Evolutionary conservation across 2,329 filamentous ascomycete species (phyloP).

Genomic region (Dendryphion nanum): DNA sequence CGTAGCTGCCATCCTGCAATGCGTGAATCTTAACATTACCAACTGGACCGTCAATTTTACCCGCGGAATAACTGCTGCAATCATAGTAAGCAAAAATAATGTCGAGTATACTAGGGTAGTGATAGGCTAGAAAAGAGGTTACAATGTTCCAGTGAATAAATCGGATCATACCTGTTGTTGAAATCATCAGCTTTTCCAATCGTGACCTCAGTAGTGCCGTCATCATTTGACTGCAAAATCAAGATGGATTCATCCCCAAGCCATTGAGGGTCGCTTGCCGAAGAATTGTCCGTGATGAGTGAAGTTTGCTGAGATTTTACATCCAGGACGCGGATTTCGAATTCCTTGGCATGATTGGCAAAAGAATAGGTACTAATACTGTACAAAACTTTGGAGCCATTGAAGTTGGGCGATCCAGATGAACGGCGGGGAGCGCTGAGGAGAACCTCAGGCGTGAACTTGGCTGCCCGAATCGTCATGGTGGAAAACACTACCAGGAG

Average conservation of each 20-base stretch:
- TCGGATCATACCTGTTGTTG: constrained; percentile 24
- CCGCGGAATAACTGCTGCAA: constrained; percentile 41
- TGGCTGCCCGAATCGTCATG: constrained; percentile 70
- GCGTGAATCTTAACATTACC: constrained; percentile 48
- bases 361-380: constrained; percentile 79
- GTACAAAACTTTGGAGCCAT: constrained; percentile 65
- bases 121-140: background rate
- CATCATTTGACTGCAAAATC: constrained; percentile 49
- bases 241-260: constrained; percentile 65
- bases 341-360: constrained; percentile 65
- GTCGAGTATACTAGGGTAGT: background rate
- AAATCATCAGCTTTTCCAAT: constrained; percentile 34
- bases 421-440: constrained; percentile 74
- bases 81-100: background rate
- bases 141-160: background rate
- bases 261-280: constrained; percentile 73
- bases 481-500: no score
- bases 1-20: constrained; percentile 39
- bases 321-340: constrained; percentile 70
- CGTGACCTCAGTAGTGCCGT: constrained; percentile 40
- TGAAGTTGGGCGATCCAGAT: constrained; percentile 65
- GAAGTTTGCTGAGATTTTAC: constrained; percentile 64
- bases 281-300: constrained; percentile 62
- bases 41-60: constrained; percentile 46
- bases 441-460: constrained; percentile 75